Conservation (phyloP, 768 basidiomycete species). For the Cantharellus anzutake region DNA sequence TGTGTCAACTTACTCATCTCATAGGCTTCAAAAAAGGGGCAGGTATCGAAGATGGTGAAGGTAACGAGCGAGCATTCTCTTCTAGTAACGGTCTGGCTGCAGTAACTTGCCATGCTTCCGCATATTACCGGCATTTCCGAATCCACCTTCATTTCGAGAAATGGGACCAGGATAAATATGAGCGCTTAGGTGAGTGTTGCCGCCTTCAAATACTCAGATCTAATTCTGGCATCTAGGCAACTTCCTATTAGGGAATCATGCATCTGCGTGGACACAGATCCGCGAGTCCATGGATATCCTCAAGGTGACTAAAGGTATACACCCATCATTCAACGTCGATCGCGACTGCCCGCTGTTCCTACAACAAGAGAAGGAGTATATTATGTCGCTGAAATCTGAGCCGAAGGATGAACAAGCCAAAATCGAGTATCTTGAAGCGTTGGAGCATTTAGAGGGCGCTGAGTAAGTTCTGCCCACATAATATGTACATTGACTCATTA, state of each 20-base stretch:
- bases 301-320: too few relatives aligned
- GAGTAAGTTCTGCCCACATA: background rate
- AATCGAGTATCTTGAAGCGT: background rate
- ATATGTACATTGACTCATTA: background rate
- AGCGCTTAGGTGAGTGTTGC: too few relatives aligned
- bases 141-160: conserved; percentile 10
- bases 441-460: background rate
- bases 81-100: conserved; percentile 7
- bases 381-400: background rate
- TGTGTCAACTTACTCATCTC: conserved; percentile 11
- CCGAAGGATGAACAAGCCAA: background rate
- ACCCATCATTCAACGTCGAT: background rate
- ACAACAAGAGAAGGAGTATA: background rate
- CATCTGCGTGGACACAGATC: background rate
- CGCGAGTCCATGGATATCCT: too few relatives aligned
- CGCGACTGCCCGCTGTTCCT: background rate
- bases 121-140: conserved; percentile 6
- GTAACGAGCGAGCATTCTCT: conserved; percentile 10
- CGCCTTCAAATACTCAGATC: background rate
- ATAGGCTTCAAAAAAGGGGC: conserved; percentile 7
- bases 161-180: conserved; percentile 12
- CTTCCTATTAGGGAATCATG: too few relatives aligned
- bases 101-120: conserved; percentile 9
- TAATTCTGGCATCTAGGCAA: too few relatives aligned
- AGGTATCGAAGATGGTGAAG: conserved; percentile 12